A percentile compares a stretch with the other conserved stretches of the same genome.
These are phyloP conservation scores for Xylaria sp. DNA, from an alignment of 2,329 filamentous ascomycete genomes.

Conservation along the genomic window DNA sequence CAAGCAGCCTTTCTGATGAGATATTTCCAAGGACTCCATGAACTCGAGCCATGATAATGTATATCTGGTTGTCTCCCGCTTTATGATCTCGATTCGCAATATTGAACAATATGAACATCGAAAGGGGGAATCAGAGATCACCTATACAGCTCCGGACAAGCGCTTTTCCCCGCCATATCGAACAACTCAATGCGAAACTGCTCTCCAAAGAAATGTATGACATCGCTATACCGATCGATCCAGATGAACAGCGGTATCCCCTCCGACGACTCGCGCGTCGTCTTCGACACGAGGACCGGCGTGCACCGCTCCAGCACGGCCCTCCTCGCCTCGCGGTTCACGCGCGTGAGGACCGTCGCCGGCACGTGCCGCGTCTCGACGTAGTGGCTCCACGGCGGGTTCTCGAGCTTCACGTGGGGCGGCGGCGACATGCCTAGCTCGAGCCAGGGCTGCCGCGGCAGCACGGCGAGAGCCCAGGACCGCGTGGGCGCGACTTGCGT, in stretches of 20 bases:
- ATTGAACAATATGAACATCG: not conserved
- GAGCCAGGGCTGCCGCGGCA: slow-evolving; percentile 33
- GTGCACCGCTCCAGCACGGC: slow-evolving; percentile 38
- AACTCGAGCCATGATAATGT: not conserved
- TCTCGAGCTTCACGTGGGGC: slow-evolving; percentile 29
- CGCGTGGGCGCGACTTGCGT: slow-evolving; percentile 31
- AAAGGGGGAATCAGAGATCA: not conserved
- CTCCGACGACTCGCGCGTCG: slow-evolving; percentile 9
- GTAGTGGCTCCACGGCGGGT: slow-evolving; percentile 39
- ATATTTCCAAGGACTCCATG: not conserved
- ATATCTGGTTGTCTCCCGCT: not conserved
- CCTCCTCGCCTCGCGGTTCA: slow-evolving; percentile 41
- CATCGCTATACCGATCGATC: slow-evolving; percentile 36
- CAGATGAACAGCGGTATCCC: slow-evolving; percentile 35
- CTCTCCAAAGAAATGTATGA: slow-evolving; percentile 35
- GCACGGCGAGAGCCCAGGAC: slow-evolving; percentile 34
- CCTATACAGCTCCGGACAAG: slow-evolving; percentile 32
- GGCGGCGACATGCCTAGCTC: slow-evolving; percentile 36
- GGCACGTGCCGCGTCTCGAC: slow-evolving; percentile 35
- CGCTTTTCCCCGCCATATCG: slow-evolving; percentile 32
- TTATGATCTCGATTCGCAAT: not conserved
- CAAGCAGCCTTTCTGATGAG: not conserved
- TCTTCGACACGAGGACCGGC: slow-evolving; percentile 35
- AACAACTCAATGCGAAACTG: slow-evolving; percentile 25
- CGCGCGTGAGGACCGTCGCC: slow-evolving; percentile 30